phyloP scores from a whole-genome alignment of 768 basidiomycete species.

The Paxillus rubicundulus region DNA sequence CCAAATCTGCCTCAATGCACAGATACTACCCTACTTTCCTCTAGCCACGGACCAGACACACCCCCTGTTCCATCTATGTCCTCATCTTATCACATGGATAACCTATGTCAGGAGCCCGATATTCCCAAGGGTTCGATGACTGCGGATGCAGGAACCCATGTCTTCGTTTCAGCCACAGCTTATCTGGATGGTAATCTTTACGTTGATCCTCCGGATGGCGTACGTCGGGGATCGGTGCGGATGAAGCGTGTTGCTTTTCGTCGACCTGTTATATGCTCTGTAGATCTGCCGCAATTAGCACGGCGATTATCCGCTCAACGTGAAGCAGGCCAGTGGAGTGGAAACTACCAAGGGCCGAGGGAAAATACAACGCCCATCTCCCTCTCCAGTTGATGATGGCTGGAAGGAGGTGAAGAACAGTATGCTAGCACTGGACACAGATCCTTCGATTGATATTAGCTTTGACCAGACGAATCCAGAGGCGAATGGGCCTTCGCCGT shows the following conservation, averaged over 20 bases:
- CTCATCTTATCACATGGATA: background rate
- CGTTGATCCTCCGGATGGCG: background rate
- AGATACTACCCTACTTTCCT: background rate
- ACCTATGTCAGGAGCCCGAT: background rate
- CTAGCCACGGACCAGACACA: background rate
- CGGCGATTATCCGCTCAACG: constrained; percentile 11
- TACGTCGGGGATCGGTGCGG: constrained; percentile 16
- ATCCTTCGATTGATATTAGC: constrained; percentile 2
- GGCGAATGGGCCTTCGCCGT: background rate
- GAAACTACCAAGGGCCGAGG: background rate
- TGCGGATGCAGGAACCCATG: constrained; percentile 14
- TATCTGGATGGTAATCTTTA: constrained; percentile 8
- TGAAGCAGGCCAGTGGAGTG: background rate
- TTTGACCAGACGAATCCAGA: background rate
- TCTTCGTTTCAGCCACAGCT: constrained; percentile 7
- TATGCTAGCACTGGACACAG: constrained; percentile 3
- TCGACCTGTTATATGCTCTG: constrained; percentile 1
- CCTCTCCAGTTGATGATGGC: background rate
- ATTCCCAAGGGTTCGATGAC: constrained; percentile 15
- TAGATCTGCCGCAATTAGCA: constrained; percentile 6
- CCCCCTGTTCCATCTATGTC: background rate
- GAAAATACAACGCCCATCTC: background rate
- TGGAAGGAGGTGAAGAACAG: background rate
- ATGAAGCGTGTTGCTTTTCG: constrained; percentile 22
- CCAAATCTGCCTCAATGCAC: background rate